Percentiles rank a stretch among this genome's conserved stretches.
Evolutionary conservation across 257 asterid genomes (phyloP).

Genomic region (Solanum bulbocastanum): DNA sequence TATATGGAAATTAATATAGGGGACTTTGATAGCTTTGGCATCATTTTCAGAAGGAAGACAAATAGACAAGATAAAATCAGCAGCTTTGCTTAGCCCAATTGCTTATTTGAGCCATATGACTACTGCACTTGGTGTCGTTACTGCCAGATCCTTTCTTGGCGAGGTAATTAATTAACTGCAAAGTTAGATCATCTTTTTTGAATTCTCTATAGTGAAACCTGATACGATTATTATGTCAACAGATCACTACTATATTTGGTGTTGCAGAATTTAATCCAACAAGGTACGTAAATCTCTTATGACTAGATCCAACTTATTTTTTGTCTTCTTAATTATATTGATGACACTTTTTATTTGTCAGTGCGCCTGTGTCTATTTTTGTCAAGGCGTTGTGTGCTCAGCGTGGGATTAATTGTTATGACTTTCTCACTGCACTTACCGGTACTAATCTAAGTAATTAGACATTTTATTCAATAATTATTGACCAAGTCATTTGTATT

Average conservation of each 20-base stretch:
- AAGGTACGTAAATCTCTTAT: slow-evolving; percentile 21
- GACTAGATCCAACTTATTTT: not conserved
- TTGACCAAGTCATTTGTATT: not conserved
- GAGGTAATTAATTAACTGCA: slow-evolving; percentile 28
- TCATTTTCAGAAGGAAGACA: slow-evolving; percentile 61
- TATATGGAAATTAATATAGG: slow-evolving; percentile 22
- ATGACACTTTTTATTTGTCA: not conserved
- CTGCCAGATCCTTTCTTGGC: slow-evolving; percentile 61
- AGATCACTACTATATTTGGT: slow-evolving; percentile 57
- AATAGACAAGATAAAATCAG: slow-evolving; percentile 66
- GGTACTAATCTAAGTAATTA: slow-evolving; percentile 19
- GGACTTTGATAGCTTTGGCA: slow-evolving; percentile 76
- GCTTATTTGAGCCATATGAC: slow-evolving; percentile 81
- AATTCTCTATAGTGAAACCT: not conserved
- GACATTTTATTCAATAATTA: not conserved
- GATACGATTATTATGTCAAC: not conserved
- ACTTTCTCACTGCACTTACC: slow-evolving; percentile 51
- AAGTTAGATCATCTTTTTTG: not conserved
- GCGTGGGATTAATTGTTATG: slow-evolving; percentile 52
- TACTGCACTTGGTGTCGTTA: slow-evolving; percentile 45
- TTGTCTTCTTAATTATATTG: not conserved
- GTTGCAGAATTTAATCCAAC: slow-evolving; percentile 75
- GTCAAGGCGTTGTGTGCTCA: slow-evolving; percentile 31
- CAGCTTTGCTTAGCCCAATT: slow-evolving; percentile 65
- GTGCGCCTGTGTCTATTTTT: slow-evolving; percentile 30